A percentile compares a stretch with the other conserved stretches of the same genome.
These are phyloP conservation scores for Mucor piriformis DNA, from an alignment of 371 early-diverging fungal genomes.

Conservation along the genomic window DNA sequence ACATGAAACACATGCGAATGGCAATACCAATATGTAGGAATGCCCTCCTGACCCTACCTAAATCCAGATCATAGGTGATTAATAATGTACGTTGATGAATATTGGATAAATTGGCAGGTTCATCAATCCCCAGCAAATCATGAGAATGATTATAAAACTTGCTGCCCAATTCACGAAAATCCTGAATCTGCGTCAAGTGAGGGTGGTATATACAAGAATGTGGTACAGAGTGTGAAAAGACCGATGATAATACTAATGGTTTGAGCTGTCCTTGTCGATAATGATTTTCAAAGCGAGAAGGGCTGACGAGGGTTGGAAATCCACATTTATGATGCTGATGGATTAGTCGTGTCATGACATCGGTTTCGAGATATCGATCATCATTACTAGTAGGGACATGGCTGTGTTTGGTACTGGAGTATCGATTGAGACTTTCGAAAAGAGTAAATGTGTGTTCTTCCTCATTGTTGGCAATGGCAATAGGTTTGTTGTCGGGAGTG, in stretches of 20 bases:
- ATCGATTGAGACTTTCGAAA: constrained; percentile 36
- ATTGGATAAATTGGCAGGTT: constrained; percentile 30
- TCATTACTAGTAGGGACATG: background rate
- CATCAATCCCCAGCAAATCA: constrained; percentile 28
- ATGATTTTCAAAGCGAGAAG: constrained; percentile 31
- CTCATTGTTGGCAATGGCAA: background rate
- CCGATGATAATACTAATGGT: constrained; percentile 29
- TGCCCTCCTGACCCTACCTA: constrained; percentile 34
- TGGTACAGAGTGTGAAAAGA: constrained; percentile 34
- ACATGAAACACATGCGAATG: constrained; percentile 38
- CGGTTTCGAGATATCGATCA: constrained; percentile 14
- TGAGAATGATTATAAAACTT: constrained; percentile 35
- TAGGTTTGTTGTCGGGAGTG: background rate
- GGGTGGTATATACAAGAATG: constrained; percentile 36
- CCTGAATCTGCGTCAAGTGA: constrained; percentile 28
- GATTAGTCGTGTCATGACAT: constrained; percentile 28
- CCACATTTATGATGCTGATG: constrained; percentile 37
- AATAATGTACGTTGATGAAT: constrained; percentile 37
- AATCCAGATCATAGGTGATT: constrained; percentile 38
- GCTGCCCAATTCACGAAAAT: constrained; percentile 30
- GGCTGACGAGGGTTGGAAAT: constrained; percentile 34
- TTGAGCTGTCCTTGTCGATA: constrained; percentile 26
- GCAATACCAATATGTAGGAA: constrained; percentile 39
- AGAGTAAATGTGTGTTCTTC: constrained; percentile 26
- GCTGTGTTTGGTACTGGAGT: background rate